These are phyloP conservation scores for Centaurea solstitialis DNA, from an alignment of 129 eudicot genomes.

Conservation along the genomic window DNA sequence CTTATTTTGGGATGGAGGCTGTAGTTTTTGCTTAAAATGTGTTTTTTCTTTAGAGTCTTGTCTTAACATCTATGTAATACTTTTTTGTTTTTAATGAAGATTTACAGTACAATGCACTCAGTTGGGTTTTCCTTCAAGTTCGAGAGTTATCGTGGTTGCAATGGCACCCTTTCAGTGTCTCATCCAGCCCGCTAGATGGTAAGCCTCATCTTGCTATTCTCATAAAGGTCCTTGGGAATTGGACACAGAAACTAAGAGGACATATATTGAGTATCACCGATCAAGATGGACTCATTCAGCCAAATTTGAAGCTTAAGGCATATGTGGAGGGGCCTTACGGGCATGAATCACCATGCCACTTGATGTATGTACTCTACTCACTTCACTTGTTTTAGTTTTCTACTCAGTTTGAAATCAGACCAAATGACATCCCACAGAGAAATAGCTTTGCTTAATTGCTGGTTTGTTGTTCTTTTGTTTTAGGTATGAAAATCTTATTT, in stretches of 20 bases:
- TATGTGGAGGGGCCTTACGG: slow-evolving; percentile 90
- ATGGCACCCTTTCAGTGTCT: slow-evolving; percentile 97
- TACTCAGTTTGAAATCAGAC: background rate
- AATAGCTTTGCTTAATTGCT: slow-evolving; percentile 2
- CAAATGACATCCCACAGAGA: background rate
- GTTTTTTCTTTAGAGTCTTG: background rate
- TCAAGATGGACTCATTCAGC: slow-evolving; percentile 30
- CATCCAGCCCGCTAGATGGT: slow-evolving; percentile 81
- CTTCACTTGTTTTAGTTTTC: background rate
- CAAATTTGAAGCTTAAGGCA: slow-evolving; percentile 46
- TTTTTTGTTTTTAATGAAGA: slow-evolving; percentile 35
- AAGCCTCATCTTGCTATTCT: slow-evolving; percentile 67
- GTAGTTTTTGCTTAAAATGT: background rate
- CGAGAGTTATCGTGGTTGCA: slow-evolving; percentile 79
- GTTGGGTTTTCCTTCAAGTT: slow-evolving; percentile 75
- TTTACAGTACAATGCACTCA: slow-evolving; percentile 72
- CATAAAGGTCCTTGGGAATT: slow-evolving; percentile 76
- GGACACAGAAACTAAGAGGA: slow-evolving; percentile 69
- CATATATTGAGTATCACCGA: slow-evolving; percentile 33
- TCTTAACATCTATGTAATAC: background rate
- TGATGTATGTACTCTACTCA: slow-evolving; percentile 43
- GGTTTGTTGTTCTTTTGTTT: background rate
- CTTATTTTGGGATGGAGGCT: background rate
- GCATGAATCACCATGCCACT: slow-evolving; percentile 81
- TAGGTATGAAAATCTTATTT: slow-evolving; percentile 79